Conservation (phyloP, 2,329 filamentous ascomycete species). For the Dactylellina parvicollis region DNA sequence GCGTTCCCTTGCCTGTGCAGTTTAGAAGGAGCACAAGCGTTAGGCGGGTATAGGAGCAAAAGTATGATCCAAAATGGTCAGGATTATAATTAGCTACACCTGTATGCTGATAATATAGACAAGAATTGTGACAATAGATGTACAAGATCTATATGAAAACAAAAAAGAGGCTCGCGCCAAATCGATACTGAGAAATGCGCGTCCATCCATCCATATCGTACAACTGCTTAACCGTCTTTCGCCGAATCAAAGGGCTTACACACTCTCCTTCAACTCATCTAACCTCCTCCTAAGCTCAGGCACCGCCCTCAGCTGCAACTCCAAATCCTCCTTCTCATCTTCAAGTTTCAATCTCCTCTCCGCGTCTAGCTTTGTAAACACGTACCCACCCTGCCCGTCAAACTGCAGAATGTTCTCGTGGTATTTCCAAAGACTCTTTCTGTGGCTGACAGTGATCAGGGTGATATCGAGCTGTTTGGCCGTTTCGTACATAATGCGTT, state of each 20-base stretch:
- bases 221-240: neutral
- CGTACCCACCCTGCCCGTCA: slow-evolving; percentile 88
- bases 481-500: slow-evolving; percentile 96
- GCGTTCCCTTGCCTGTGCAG: no score
- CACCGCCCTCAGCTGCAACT: slow-evolving; percentile 82
- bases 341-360: slow-evolving; percentile 85
- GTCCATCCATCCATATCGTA: slow-evolving; percentile 2
- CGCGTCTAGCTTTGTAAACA: slow-evolving; percentile 90
- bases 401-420: slow-evolving; percentile 95
- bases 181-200: neutral
- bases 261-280: slow-evolving; percentile 73
- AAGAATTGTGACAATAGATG: neutral
- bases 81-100: neutral
- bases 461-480: slow-evolving; percentile 92
- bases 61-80: no score
- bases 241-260: neutral
- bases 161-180: neutral
- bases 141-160: neutral
- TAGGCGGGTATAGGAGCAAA: no score
- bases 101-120: neutral
- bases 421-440: slow-evolving; percentile 94
- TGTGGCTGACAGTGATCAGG: slow-evolving; percentile 94
- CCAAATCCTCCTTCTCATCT: slow-evolving; percentile 95
- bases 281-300: slow-evolving; percentile 88
- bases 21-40: no score